Evolutionary conservation across 805 yeast genomes (phyloP).

Genomic region (Phaffomyces opuntiae): DNA sequence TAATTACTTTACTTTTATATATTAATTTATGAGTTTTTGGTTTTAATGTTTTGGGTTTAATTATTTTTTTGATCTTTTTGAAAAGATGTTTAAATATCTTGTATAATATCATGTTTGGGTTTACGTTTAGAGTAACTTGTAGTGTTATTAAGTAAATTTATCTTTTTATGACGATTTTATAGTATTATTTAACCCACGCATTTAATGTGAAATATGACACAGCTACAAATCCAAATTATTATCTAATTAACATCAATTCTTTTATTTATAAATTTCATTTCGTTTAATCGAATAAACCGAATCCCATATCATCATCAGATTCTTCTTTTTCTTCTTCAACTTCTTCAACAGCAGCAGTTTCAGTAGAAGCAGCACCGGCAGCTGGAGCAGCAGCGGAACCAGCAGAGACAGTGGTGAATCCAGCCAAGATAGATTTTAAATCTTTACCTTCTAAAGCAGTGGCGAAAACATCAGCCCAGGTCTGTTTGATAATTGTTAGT

Average conservation of each 20-base stretch:
- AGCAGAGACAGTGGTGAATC: constrained; percentile 45
- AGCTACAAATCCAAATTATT: no score
- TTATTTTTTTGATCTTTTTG: neutral
- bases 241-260: no score
- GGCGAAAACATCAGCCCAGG: constrained; percentile 80
- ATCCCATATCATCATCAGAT: constrained; percentile 82
- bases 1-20: neutral
- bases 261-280: neutral
- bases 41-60: constrained; percentile 4
- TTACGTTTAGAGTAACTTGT: neutral
- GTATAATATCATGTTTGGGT: constrained; percentile 8
- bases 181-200: no score
- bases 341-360: constrained; percentile 52
- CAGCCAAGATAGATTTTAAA: constrained; percentile 59
- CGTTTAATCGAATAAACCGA: constrained; percentile 80
- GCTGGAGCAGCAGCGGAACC: constrained; percentile 44
- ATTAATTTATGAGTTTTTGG: constrained; percentile 1
- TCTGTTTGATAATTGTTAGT: constrained; percentile 25
- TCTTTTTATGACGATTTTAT: no score
- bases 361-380: constrained; percentile 40
- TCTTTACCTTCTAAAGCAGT: constrained; percentile 78
- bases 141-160: neutral
- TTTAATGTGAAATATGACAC: no score
- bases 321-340: constrained; percentile 56
- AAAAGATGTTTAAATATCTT: neutral